phyloP scores from a whole-genome alignment of 1,284 basidiomycete species.

The Psilocybe mexicana region DNA sequence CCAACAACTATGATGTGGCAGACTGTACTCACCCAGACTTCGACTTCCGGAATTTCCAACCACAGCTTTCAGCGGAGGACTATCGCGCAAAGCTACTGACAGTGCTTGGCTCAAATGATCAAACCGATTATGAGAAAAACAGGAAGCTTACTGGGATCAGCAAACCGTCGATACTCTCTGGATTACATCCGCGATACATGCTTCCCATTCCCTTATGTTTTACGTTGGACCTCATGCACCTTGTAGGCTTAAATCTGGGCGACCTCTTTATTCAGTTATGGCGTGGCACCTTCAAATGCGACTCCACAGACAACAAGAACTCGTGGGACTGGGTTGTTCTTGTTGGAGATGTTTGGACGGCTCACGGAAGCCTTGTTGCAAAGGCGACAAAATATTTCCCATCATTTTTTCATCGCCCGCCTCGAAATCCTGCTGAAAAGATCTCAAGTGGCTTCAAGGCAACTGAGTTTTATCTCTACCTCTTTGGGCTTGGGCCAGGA shows the following conservation, averaged over 20 bases:
- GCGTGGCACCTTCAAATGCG: not conserved
- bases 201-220: slow-evolving; percentile 33
- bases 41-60: not conserved
- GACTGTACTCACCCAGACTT: slow-evolving; percentile 22
- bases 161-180: slow-evolving; percentile 36
- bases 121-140: slow-evolving; percentile 26
- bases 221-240: slow-evolving; percentile 35
- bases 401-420: slow-evolving; percentile 30
- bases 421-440: slow-evolving; percentile 38
- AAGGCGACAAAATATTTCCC: slow-evolving; percentile 23
- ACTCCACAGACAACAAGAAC: not conserved
- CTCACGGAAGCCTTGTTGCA: slow-evolving; percentile 36
- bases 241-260: slow-evolving; percentile 1
- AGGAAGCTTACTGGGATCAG: slow-evolving; percentile 35
- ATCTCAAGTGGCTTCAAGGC: slow-evolving; percentile 32
- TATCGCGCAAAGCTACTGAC: slow-evolving; percentile 23
- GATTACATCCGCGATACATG: slow-evolving; percentile 16
- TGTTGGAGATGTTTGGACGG: slow-evolving; percentile 30
- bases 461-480: slow-evolving; percentile 34
- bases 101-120: slow-evolving; percentile 21
- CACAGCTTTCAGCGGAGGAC: not conserved
- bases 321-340: slow-evolving; percentile 20
- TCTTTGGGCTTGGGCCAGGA: slow-evolving; percentile 40
- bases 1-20: slow-evolving; percentile 22
- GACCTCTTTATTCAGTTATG: not conserved